Percentiles rank a stretch among this genome's conserved stretches.
Evolutionary conservation across 345 rosid species (phyloP).

Genomic region (Laguncularia racemosa): DNA sequence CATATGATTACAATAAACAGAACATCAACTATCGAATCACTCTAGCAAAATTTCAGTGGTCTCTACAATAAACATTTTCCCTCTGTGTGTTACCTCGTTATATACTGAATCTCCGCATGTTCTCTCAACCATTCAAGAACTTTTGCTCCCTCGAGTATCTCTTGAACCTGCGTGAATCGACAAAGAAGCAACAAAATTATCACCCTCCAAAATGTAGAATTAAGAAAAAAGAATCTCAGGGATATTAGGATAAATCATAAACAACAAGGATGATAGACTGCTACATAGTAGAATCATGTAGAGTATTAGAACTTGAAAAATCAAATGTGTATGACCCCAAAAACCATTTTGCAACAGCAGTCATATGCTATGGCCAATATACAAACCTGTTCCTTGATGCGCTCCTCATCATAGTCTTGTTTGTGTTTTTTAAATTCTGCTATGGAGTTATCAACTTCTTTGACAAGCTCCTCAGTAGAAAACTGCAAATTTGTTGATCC

Average conservation of each 20-base stretch:
- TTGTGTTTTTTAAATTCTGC: constrained; percentile 69
- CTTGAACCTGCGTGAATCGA: constrained; percentile 56
- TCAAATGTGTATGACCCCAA: too few relatives aligned
- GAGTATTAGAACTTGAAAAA: too few relatives aligned
- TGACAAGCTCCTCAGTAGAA: constrained; percentile 68
- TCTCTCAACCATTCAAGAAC: constrained; percentile 94
- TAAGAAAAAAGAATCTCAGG: neutral
- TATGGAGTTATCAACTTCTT: constrained; percentile 70
- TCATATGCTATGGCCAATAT: neutral
- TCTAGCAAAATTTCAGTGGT: too few relatives aligned
- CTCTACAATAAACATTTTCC: too few relatives aligned
- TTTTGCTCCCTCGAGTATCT: constrained; percentile 84
- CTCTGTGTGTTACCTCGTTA: constrained; percentile 31
- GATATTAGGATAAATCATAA: neutral
- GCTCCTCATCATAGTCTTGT: constrained; percentile 82
- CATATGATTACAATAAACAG: too few relatives aligned
- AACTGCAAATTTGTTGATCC: constrained; percentile 30
- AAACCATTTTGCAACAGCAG: too few relatives aligned
- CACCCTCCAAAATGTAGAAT: neutral
- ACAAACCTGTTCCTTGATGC: constrained; percentile 69
- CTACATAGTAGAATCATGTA: too few relatives aligned
- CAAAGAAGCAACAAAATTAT: too few relatives aligned
- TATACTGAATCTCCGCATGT: constrained; percentile 58
- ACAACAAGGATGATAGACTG: too few relatives aligned
- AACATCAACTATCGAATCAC: too few relatives aligned